These are phyloP conservation scores for Coleophoma eucalyptorum DNA, from an alignment of 2,329 filamentous ascomycete species.

Conservation along the genomic window DNA sequence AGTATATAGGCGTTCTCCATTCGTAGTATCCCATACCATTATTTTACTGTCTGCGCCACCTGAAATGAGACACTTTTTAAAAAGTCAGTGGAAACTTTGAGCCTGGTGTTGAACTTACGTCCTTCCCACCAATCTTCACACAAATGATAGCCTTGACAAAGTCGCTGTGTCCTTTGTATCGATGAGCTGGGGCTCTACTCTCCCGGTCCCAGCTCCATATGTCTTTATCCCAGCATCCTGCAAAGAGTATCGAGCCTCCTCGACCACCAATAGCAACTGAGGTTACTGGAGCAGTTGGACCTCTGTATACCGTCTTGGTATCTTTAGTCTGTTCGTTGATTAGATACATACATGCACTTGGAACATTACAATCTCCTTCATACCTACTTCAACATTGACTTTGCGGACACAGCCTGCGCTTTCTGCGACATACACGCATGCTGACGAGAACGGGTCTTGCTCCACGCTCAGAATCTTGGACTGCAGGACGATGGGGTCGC, in stretches of 20 bases:
- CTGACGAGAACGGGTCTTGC: slow-evolving; percentile 58
- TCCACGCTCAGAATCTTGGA: slow-evolving; percentile 81
- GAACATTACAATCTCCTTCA: background rate
- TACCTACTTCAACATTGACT: slow-evolving; percentile 72
- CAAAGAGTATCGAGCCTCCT: slow-evolving; percentile 62
- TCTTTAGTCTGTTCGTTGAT: slow-evolving; percentile 32
- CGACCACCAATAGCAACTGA: slow-evolving; percentile 65
- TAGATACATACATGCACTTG: too few species aligned
- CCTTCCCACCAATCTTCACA: slow-evolving; percentile 54
- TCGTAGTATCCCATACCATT: slow-evolving; percentile 75
- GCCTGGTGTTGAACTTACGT: slow-evolving; percentile 33
- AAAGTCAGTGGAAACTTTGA: background rate
- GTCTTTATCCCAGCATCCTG: slow-evolving; percentile 91
- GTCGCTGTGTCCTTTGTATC: slow-evolving; percentile 76
- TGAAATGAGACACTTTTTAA: slow-evolving; percentile 52
- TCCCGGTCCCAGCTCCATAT: slow-evolving; percentile 80
- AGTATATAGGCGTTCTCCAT: slow-evolving; percentile 66
- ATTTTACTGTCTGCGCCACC: slow-evolving; percentile 77
- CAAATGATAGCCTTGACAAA: slow-evolving; percentile 83
- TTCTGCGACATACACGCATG: slow-evolving; percentile 74
- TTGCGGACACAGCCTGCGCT: slow-evolving; percentile 77
- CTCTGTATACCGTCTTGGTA: slow-evolving; percentile 55
- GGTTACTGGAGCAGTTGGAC: slow-evolving; percentile 76
- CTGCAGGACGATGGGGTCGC: slow-evolving; percentile 73
- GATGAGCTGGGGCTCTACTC: slow-evolving; percentile 48